Evolutionary conservation across 2,329 filamentous ascomycete genomes (phyloP), one percentile per base, ranked within the genome.

Genomic region (Sclerotinia trifoliorum): DNA sequence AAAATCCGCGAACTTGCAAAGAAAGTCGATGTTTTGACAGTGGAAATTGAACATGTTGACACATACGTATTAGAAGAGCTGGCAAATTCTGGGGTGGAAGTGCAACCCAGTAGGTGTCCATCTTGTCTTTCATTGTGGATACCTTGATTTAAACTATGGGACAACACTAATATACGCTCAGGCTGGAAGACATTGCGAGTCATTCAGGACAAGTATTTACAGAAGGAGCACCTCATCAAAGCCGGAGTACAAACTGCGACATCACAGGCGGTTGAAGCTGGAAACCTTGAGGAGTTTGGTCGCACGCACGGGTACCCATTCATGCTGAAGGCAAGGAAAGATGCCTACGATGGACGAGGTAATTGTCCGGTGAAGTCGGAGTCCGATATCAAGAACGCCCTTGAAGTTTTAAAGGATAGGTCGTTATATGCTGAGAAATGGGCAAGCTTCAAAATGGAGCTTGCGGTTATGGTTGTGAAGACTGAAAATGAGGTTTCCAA

Each of bases 21-120:
- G 51, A 81, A 83, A 46, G 93, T 89, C 74, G 92, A 96, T 77
- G 87, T 96, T 21, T 83, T 97, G 70, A 97, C 93, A 0, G 92
- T 96, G 19, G 94, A 98, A 80, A 97, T 97, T 72, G 94, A 98
- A 82, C 94, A 97, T 80, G 90, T 97, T 69, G 88, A 97, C 79
- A 95, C 93, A n/a, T 84, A 92, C 65, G 90, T 95, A 32, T 85
- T 97, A 5, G 92, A 97, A 79, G 91, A 96, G 77, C 88, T 97
- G 68, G 87, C 86, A 5, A 86, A 86, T 21, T 81, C 83, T 65
- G 87, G 89, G 46, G 87, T 90, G 5, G 80, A 86, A 71, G 81
- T 88, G 29, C 79, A 72, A 49, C 76, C 75, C n/a, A 74, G 60
- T 48, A 64, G 54, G 66, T 66, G 11, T 26, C 39, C 32, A 24